phyloP scores from a whole-genome alignment of 441 rosid species.

The Erysimum pusillum region DNA sequence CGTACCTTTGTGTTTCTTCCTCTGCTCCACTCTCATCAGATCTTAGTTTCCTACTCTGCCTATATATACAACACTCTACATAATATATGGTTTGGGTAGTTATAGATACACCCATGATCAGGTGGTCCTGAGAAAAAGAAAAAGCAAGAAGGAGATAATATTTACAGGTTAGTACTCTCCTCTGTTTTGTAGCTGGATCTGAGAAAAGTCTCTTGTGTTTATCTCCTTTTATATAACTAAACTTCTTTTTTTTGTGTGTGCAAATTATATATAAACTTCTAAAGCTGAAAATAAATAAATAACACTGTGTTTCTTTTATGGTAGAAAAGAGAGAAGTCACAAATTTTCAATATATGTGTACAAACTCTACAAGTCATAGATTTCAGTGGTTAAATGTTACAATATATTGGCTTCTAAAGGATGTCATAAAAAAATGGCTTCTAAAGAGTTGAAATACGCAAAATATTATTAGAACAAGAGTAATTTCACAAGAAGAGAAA shows the following conservation, averaged over 20 bases:
- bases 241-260: no score
- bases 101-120: slow-evolving; percentile 32
- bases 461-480: not conserved
- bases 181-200: slow-evolving; percentile 32
- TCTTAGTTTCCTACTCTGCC: slow-evolving; percentile 12
- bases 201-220: slow-evolving; percentile 26
- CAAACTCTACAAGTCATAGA: not conserved
- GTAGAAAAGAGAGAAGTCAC: not conserved
- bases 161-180: slow-evolving; percentile 27
- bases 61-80: slow-evolving; percentile 10
- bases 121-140: slow-evolving; percentile 17
- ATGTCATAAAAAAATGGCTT: not conserved
- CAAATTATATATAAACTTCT: not conserved
- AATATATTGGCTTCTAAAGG: not conserved
- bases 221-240: slow-evolving; percentile 1
- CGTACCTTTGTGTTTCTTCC: slow-evolving; percentile 26
- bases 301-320: not conserved
- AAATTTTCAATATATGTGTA: not conserved
- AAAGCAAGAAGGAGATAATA: slow-evolving; percentile 10
- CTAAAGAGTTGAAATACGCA: not conserved
- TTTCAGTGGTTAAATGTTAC: not conserved
- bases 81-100: slow-evolving; percentile 3
- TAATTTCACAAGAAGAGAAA: not conserved
- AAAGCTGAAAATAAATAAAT: not conserved
- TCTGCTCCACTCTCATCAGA: slow-evolving; percentile 33